Conservation (phyloP, 352 stramenopile species). For the Globisporangium camurandrum region DNA sequence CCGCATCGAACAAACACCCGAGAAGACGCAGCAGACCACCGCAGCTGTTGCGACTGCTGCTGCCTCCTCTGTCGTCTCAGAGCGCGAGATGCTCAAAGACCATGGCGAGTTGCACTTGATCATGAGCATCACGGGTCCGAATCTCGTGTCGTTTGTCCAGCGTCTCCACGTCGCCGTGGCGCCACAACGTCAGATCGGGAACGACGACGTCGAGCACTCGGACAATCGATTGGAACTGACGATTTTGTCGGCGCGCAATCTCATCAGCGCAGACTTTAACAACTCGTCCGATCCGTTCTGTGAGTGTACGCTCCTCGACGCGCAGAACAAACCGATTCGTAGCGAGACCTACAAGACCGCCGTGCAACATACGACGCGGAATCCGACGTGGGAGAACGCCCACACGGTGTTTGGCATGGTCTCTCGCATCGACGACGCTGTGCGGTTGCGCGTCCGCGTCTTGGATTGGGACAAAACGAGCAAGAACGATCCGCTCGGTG, state of each 20-base stretch:
- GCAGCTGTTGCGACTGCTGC: constrained; percentile 12
- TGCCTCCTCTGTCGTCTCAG: constrained; percentile 13
- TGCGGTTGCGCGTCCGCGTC: constrained; percentile 40
- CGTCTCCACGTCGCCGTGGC: constrained; percentile 25
- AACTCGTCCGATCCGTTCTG: constrained; percentile 57
- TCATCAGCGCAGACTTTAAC: constrained; percentile 55
- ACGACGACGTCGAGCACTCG: constrained; percentile 38
- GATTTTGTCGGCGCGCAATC: constrained; percentile 34
- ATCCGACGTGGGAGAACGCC: constrained; percentile 53
- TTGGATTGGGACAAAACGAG: constrained; percentile 45
- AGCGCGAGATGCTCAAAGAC: constrained; percentile 32
- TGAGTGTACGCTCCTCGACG: constrained; percentile 49
- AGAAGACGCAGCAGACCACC: no score
- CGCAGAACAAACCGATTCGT: constrained; percentile 36
- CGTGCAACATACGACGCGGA: constrained; percentile 45
- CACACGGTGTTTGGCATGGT: constrained; percentile 60
- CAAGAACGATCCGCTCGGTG: constrained; percentile 49
- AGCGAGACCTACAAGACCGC: constrained; percentile 43
- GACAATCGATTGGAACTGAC: constrained; percentile 67
- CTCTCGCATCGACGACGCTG: constrained; percentile 44
- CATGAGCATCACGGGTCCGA: constrained; percentile 57
- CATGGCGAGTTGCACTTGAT: constrained; percentile 55
- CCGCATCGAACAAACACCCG: constrained; percentile 41
- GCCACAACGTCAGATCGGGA: constrained; percentile 34
- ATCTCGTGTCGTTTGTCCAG: constrained; percentile 62